Base-by-base conservation (phyloP, 768 basidiomycete genomes). In the Amanita pallidorosea region DNA sequence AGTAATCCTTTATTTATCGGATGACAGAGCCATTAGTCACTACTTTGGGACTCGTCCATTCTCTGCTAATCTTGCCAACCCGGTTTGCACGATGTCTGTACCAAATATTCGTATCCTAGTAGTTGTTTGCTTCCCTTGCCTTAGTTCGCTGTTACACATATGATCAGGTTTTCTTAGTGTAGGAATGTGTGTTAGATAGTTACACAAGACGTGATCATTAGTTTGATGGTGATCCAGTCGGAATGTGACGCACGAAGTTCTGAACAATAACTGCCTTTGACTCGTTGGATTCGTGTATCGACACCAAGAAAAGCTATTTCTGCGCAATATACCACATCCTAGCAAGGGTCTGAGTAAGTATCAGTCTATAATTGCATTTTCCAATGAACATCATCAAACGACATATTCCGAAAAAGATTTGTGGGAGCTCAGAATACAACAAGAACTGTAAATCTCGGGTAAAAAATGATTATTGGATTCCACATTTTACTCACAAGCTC, bases 1-100 rank as follows among this genome's bases (percentile, higher is more conserved):
- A 65, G 43, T 65, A 63, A 62, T 59, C n/a, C 5, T 22, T 17
- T 35, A 51, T 41, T 51, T 51, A 51, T 45, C 29, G 49, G 48
- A 51, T 23, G 42, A 36, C 23, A 15, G 12, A 31, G 33, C 22
- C 34, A 33, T 22, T 37, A 22, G 23, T 34, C 13, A 23, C 42
- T 18, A 42, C 31, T 33, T 38, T 18, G 9, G 27, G 38, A 43
- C 41, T 22, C 31, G 27, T 9, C 31, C 23, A 17, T 23, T 34
- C 23, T 40, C 35, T 23, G 22, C 17, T 37, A 29, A 35, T 33
- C 50, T 45, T 35, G 17, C 23, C 50, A 27, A 35, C 25, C 20
- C 11, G 11, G 29, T 36, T n/a, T 51, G 42, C 35, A 31, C 35
- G 27, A 27, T 25, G 45, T 49, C 40, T 49, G 48, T 49, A 49